Base-by-base conservation (phyloP, 192 early-diverging fungal genomes). In the Martensiomyces pterosporus region DNA sequence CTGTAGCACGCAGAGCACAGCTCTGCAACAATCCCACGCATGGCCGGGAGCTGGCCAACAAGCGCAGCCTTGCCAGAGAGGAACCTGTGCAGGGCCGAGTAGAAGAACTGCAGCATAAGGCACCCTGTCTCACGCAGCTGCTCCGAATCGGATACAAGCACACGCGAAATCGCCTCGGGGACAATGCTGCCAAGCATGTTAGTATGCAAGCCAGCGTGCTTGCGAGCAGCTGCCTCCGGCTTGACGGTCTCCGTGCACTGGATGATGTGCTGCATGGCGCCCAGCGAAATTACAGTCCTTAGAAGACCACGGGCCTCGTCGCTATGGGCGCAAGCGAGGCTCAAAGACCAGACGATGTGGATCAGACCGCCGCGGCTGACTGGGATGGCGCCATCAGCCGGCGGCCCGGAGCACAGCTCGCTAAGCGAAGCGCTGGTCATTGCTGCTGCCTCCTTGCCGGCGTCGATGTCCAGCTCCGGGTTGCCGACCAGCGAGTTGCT, bases 1-100 rank as follows among this genome's bases (percentile, higher is more conserved):
- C 88, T 83, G 63, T 94, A 99, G 60, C 97, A 99, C 29, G 82
- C 87, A 0, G 88, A 91, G 38, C 87, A 90, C 64, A 98, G 91
- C 39, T 88, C 79, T 2, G 82, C 81, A 23, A 94, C 90, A 29
- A 98, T 65, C 22, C 45, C 49, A 14, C 63, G 62, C 53, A 73
- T 66, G 2, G 69, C 63, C 1, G 69, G 69, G 1, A 73, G 50
- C 32, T 73, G 69, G 9, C 69, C 69, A 10, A 73, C 42, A 9
- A 73, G 42, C 4, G 36, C 17, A 2, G 19, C 24, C 37, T 46
- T 51, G 9, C 57, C 33, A 13, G 45, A 34, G 0, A 73, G 35
- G n/a, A 47, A 27, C 9, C 54, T 57, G 17, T 23, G 24, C 41
- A 65, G 43, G 4, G 63, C 40, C 14, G 45, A 24, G 41, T 65